Base-by-base conservation (phyloP, 495 filamentous ascomycete genomes). In the Achaetomiella virescens region DNA sequence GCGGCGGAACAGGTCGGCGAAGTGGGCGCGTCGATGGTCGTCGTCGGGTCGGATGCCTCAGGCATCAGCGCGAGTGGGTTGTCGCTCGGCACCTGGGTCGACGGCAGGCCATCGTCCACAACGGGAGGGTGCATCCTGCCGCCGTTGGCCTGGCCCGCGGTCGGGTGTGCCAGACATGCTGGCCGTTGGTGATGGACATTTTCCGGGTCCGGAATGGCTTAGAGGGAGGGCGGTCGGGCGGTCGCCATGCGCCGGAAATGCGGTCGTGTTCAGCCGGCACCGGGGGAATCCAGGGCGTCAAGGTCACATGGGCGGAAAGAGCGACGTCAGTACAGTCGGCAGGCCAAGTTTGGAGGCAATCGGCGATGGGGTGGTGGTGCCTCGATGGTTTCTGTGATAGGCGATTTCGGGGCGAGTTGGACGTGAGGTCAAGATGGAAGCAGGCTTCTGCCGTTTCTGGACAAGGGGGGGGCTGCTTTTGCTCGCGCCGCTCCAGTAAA, bases 141-240 rank as follows among this genome's bases (percentile, higher is more conserved):
- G 54, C 73, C 69, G 55, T 69, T 66, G 54, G 62, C 42, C 54
- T 73, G 69, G 52, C 59, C 48, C 45, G 64, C 48, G 37, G 61
- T 58, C 37, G 71, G 66, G 78, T 65, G 33, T 71, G 72, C 77
- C 78, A 78, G 66, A 61, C 60, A 55, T 71, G 64, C 63, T 76
- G 75, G 68, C 73, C 70, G 70, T 76, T 78, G 59, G 74, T 66
- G 66, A 77, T 73, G 64, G 78, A 75, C 72, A 77, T 78, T 58
- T 75, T 57, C 58, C 48, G 58, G 45, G 65, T 59, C 51, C 63
- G 59, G 54, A 48, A 59, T 66, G 71, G 67, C 49, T 63, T 70
- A 59, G 59, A 63, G 63, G 55, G 38, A 51, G 63, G 58, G 62
- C 51, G 41, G 66, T 67, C 52, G 64, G 65, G 60, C 58, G 61